Evolutionary conservation across 2,329 filamentous ascomycete species (phyloP), one percentile per base, ranked within the genome.

Genomic region (Fusarium sp.): DNA sequence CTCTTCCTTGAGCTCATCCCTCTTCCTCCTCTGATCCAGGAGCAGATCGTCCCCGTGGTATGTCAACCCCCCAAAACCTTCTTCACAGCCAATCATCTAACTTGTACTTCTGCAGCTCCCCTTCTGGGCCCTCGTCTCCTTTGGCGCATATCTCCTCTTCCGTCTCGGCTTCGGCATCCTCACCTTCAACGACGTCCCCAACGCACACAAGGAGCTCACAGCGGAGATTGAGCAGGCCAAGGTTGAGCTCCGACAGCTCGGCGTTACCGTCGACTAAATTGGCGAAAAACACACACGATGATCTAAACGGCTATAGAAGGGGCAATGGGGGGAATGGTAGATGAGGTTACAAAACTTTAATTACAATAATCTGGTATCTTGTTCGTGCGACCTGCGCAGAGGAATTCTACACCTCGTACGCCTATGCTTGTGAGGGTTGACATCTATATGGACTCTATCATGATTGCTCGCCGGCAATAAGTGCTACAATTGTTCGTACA

Each of bases 141-240:
- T 98, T 80, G 96, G 95, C 83, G 93, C 95, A 71, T 95, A 94
- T 84, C 91, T 99, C 25, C 92, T 99, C 73, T 94, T 92, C 85
- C 94, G 94, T 77, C 92, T 99, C 70, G 96, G 96, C 78, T 93
- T 91, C 86, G 96, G 96, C 73, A 93, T 99, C 77, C 87, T 97
- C 80, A 97, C 94, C 63, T 99, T 99, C 88, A 96, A 97, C 86
- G 95, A 98, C 83, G 94, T 97, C 53, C 95, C 95, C 60, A 89
- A 94, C 70, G 96, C 96, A 57, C 93, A 98, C 83, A 90, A 91
- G 80, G 95, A 98, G 84, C 86, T 99, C 77, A 94, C 96, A 88
- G 86, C 85, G 77, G 93, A 98, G 84, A 96, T 97, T 79, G 88
- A 94, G 71, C 76, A 91, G 81, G 94, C 94, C 71, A 92, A 92